A percentile compares a stretch with the other conserved stretches of the same genome.
phyloP scores from a whole-genome alignment of 345 rosid genomes.

The sweet orange (Citrus sinensis) region DNA sequence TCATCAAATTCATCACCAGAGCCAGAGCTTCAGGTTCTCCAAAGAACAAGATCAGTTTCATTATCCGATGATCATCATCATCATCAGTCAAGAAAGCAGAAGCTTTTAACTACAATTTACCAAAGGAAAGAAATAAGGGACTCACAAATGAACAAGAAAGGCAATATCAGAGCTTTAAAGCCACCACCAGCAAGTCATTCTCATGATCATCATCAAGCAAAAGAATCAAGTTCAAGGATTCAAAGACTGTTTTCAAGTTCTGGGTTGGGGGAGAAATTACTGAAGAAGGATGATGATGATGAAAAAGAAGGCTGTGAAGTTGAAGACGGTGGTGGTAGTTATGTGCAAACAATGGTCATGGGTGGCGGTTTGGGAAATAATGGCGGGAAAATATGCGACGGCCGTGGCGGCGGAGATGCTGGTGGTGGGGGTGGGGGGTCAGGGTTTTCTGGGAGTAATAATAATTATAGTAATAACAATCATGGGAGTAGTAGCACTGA shows the following conservation, averaged over 20 bases:
- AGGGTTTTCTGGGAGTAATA: conserved; percentile 17
- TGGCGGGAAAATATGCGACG: conserved; percentile 22
- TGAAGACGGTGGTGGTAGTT: background rate
- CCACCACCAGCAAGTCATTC: conserved; percentile 9
- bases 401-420: conserved; percentile 24
- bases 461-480: background rate
- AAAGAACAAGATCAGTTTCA: conserved; percentile 39
- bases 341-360: conserved; percentile 25
- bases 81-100: conserved; percentile 22
- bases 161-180: conserved; percentile 16
- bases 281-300: background rate
- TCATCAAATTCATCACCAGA: conserved; percentile 28
- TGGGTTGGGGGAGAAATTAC: conserved; percentile 35
- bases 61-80: conserved; percentile 29
- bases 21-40: conserved; percentile 33
- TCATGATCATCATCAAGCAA: conserved; percentile 1
- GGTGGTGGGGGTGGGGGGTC: conserved; percentile 24
- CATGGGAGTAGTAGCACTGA: conserved; percentile 44
- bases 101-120: conserved; percentile 1
- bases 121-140: conserved; percentile 4
- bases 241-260: conserved; percentile 42
- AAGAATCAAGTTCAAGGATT: conserved; percentile 9
- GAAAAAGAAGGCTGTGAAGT: conserved; percentile 19
- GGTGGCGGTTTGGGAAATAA: conserved; percentile 28
- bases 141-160: conserved; percentile 7